Base-by-base conservation (phyloP, 2,329 filamentous ascomycete genomes). In the Simplicillium sp. region DNA sequence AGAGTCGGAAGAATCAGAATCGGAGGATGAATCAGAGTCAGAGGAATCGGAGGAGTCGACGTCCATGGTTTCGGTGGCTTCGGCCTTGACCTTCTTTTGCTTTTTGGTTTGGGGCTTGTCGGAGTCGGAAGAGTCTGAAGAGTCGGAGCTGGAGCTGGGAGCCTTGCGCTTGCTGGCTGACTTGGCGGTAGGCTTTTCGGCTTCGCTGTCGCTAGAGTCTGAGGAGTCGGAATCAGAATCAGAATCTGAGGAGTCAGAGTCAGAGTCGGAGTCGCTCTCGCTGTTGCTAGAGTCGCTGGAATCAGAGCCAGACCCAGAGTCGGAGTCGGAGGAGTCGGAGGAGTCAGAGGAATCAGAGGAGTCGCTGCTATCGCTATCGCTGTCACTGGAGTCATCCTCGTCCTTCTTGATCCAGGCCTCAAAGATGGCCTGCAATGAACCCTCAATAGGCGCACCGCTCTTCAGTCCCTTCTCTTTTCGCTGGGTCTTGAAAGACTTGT, bases 401-500 rank as follows among this genome's bases (percentile, higher is more conserved):
- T 45, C 37, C 41, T 54, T 49, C 42, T 49, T 49, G 29, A 48
- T 51, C 73, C 74, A 78, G 15, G 60, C 56, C 50, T 70, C 58
- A 52, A 70, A 78, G 29, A 78, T 59, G 32, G 62, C 61, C 29
- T 69, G 65, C 2, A 79, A 65, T 4, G 69, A 55, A 40, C 42
- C 20, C 2, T 41, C 17, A 7, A 43, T 38, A 46, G 51, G 34
- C 36, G 45, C 48, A 15, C 60, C 47, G 15, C 54, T 52, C 35
- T 64, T 56, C 67, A 67, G 73, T 38, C 67, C 70, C 48, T 71
- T 71, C 60, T 65, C 68, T 55, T 62, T 71, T 40, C 75, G 67
- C 54, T 87, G 78, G 55, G 80, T 76, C 50, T 69, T 67, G 53
- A 87, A 82, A 5, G 76, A 73, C 44, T 70, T 65, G 53, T 73